Conservation (phyloP, 2,329 filamentous ascomycete genomes). For the Botrytis sinoallii region DNA sequence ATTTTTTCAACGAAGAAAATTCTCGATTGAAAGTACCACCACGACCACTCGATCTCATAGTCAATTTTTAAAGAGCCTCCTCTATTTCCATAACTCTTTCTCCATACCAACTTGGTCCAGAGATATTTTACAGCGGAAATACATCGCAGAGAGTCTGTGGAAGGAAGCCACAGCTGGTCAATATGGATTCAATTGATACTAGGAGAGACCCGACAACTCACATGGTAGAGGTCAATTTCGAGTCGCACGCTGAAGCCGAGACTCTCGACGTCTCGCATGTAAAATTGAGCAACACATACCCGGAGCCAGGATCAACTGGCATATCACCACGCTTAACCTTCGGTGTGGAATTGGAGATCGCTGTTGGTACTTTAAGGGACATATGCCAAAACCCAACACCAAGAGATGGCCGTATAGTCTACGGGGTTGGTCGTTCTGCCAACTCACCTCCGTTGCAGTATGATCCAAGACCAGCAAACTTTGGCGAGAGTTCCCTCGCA, state of each 20-base stretch:
- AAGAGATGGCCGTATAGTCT: neutral
- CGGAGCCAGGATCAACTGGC: neutral
- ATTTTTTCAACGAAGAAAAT: neutral
- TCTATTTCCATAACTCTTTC: neutral
- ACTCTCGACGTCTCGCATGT: conserved; percentile 2
- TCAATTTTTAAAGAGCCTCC: neutral
- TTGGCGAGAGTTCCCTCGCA: neutral
- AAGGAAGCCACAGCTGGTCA: neutral
- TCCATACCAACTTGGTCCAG: neutral
- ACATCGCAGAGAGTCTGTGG: neutral
- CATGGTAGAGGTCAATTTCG: neutral
- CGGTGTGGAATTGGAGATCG: conserved; percentile 17
- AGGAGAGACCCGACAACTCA: neutral
- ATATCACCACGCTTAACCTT: conserved; percentile 14
- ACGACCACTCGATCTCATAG: neutral
- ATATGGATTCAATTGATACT: neutral
- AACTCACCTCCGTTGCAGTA: neutral
- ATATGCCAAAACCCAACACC: conserved; percentile 1
- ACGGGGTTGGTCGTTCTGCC: neutral
- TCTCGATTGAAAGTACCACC: neutral
- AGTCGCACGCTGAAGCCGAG: neutral
- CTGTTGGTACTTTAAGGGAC: conserved; percentile 5
- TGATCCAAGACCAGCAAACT: neutral
- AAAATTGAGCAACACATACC: neutral
- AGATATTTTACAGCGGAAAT: neutral